phyloP scores from a whole-genome alignment of 352 stramenopile species.

The Hyaloperonospora arabidopsidis region DNA sequence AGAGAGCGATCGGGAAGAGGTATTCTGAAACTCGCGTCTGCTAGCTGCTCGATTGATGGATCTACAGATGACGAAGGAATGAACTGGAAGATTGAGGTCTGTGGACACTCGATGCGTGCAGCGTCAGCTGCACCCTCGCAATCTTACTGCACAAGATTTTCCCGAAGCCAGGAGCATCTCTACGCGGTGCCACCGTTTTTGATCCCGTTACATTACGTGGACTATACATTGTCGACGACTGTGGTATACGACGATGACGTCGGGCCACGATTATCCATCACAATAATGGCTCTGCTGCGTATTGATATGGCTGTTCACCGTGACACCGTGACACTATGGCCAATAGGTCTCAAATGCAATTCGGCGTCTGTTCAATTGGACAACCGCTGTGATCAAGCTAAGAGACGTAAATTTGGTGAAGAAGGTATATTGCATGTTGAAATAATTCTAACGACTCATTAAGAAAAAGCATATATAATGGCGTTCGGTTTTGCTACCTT shows the following conservation, averaged over 20 bases:
- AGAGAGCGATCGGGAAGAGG: constrained; percentile 38
- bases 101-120: constrained; percentile 75
- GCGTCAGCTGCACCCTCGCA: constrained; percentile 56
- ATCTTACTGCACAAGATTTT: constrained; percentile 59
- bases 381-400: too few species aligned
- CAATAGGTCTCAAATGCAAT: too few species aligned
- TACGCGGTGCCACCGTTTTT: constrained; percentile 63
- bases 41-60: constrained; percentile 30
- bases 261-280: constrained; percentile 54
- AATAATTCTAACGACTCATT: too few species aligned
- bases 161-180: constrained; percentile 40
- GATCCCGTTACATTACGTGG: constrained; percentile 51
- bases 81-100: constrained; percentile 68
- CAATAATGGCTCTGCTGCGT: constrained; percentile 53
- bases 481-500: too few species aligned
- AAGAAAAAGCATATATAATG: too few species aligned
- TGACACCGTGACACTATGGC: too few species aligned
- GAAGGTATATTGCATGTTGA: too few species aligned
- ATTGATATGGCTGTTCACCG: constrained; percentile 66
- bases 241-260: constrained; percentile 68
- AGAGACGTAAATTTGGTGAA: too few species aligned
- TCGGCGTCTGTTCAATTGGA: too few species aligned
- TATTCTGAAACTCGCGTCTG: constrained; percentile 62
- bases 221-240: constrained; percentile 61
- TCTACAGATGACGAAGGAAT: constrained; percentile 9